These are phyloP conservation scores for Anacardium occidentale DNA, from an alignment of 345 rosid genomes.

Conservation along the genomic window DNA sequence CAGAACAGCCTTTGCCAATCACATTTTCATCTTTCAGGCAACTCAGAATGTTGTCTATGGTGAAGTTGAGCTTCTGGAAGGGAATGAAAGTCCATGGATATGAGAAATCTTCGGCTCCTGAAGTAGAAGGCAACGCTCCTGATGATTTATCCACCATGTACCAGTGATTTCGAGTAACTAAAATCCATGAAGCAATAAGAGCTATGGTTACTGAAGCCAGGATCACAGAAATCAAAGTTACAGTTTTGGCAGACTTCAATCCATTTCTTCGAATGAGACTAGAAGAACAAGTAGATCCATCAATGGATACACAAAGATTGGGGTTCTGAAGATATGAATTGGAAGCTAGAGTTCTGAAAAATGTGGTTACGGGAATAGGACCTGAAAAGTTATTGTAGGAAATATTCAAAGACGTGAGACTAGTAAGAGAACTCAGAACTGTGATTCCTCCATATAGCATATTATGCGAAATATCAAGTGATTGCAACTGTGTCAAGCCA, in stretches of 20 bases:
- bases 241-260: constrained; percentile 62
- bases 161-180: constrained; percentile 57
- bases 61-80: constrained; percentile 73
- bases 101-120: constrained; percentile 78
- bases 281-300: constrained; percentile 79
- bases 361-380: constrained; percentile 83
- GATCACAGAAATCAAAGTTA: constrained; percentile 62
- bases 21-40: constrained; percentile 80
- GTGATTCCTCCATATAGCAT: constrained; percentile 58
- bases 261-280: constrained; percentile 34
- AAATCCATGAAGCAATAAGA: constrained; percentile 60
- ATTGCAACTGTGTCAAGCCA: constrained; percentile 75
- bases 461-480: constrained; percentile 82
- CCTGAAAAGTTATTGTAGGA: constrained; percentile 90
- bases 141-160: constrained; percentile 54
- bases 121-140: constrained; percentile 34
- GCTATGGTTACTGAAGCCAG: constrained; percentile 58
- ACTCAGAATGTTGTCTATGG: constrained; percentile 68
- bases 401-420: constrained; percentile 82
- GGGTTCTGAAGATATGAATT: constrained; percentile 64
- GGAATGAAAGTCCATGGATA: constrained; percentile 98
- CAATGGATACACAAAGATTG: constrained; percentile 58
- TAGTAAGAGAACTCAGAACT: constrained; percentile 79
- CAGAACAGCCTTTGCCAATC: constrained; percentile 95
- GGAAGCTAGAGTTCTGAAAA: constrained; percentile 68